A percentile compares a stretch with the other conserved stretches of the same genome.
phyloP scores from a whole-genome alignment of 1,139 yeast species.

The Sugiyamaella castrensis region DNA sequence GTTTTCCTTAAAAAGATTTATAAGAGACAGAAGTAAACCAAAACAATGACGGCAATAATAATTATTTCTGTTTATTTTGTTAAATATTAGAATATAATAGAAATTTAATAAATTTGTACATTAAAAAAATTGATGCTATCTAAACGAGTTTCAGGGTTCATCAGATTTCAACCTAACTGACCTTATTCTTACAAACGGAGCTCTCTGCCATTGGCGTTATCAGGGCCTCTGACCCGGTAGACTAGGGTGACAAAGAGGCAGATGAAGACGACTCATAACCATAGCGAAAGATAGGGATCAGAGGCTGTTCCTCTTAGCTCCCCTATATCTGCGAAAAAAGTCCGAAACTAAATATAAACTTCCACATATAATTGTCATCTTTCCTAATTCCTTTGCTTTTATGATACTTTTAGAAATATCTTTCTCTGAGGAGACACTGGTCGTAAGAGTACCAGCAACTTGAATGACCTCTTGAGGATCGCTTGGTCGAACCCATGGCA shows the following conservation, averaged over 20 bases:
- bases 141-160: not conserved
- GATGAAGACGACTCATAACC: no score
- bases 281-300: no score
- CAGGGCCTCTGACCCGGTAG: no score
- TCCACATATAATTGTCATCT: constrained; percentile 63
- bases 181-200: no score
- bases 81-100: not conserved
- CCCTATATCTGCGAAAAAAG: constrained; percentile 45
- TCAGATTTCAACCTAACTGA: no score
- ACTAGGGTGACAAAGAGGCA: no score
- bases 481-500: constrained; percentile 83
- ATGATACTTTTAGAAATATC: not conserved
- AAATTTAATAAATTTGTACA: constrained; percentile 1
- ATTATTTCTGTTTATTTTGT: not conserved
- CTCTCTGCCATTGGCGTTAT: no score
- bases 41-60: not conserved
- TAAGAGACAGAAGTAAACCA: constrained; percentile 75
- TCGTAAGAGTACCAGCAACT: constrained; percentile 19
- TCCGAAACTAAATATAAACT: constrained; percentile 76
- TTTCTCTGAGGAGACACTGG: constrained; percentile 17
- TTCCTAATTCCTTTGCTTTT: not conserved
- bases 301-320: no score
- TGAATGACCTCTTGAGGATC: constrained; percentile 41
- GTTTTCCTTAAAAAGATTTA: constrained; percentile 86
- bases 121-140: not conserved